Percentiles rank a stretch among this genome's conserved stretches.
These are phyloP conservation scores for Nectriaceae sp. DNA, from an alignment of 2,329 filamentous ascomycete genomes.

Conservation along the genomic window DNA sequence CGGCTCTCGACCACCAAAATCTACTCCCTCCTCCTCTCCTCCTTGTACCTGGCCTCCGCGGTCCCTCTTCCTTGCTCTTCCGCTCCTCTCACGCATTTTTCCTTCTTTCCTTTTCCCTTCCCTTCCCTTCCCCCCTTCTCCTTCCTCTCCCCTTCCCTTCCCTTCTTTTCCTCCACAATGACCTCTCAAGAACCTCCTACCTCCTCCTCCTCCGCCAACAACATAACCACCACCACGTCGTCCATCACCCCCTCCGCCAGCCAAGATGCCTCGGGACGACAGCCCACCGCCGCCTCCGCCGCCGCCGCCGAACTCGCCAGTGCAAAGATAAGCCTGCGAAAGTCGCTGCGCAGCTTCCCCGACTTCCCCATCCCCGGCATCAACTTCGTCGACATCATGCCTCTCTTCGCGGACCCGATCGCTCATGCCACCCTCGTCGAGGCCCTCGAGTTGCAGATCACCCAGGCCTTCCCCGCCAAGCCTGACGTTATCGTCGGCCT, in stretches of 20 bases:
- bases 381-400: constrained; percentile 97
- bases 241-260: constrained; percentile 28
- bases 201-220: constrained; percentile 28
- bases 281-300: constrained; percentile 63
- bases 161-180: constrained; percentile 37
- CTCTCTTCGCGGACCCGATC: constrained; percentile 79
- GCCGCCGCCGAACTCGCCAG: constrained; percentile 65
- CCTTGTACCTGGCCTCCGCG: constrained; percentile 25
- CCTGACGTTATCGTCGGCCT: constrained; percentile 92
- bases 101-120: constrained; percentile 32
- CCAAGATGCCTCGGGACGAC: constrained; percentile 64
- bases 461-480: constrained; percentile 62
- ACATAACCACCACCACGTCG: constrained; percentile 27
- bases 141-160: constrained; percentile 29
- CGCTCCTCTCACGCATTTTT: constrained; percentile 29
- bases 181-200: constrained; percentile 28
- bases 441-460: constrained; percentile 82
- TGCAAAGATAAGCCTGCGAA: constrained; percentile 71
- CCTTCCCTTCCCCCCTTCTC: constrained; percentile 26
- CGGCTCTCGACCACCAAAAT: constrained; percentile 19
- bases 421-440: constrained; percentile 78
- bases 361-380: constrained; percentile 94
- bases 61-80: constrained; percentile 23
- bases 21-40: constrained; percentile 26
- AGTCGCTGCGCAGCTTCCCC: constrained; percentile 78